These are phyloP conservation scores for Starmerella bombi DNA, from an alignment of 805 yeast genomes.

Conservation along the genomic window DNA sequence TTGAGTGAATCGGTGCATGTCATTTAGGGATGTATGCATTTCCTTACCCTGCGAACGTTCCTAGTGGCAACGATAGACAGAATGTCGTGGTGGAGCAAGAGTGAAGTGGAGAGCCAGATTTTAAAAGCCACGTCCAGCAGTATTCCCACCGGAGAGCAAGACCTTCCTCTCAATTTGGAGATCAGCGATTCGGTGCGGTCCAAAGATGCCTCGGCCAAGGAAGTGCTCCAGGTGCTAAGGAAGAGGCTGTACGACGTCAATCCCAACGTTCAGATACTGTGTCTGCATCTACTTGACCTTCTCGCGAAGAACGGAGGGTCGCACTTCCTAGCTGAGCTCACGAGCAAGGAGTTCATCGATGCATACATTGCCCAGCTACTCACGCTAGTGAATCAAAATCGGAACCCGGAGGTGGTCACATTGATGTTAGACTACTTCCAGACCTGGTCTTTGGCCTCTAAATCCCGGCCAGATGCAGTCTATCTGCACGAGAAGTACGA, in stretches of 20 bases:
- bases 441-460: conserved; percentile 65
- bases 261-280: conserved; percentile 66
- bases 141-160: conserved; percentile 86
- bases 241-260: conserved; percentile 56
- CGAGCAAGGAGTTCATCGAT: conserved; percentile 77
- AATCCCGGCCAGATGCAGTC: conserved; percentile 48
- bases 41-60: no score
- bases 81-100: conserved; percentile 30
- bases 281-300: conserved; percentile 66
- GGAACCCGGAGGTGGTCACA: conserved; percentile 43
- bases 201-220: conserved; percentile 62
- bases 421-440: conserved; percentile 53
- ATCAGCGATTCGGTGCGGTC: conserved; percentile 77
- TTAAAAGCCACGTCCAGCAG: conserved; percentile 42
- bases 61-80: no score
- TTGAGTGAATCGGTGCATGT: no score
- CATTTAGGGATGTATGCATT: no score
- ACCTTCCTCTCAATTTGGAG: conserved; percentile 57
- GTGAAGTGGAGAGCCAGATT: conserved; percentile 46
- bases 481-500: conserved; percentile 53
- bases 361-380: conserved; percentile 54
- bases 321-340: conserved; percentile 66
- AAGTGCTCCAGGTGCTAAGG: conserved; percentile 74
- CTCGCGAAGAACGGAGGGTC: conserved; percentile 88
- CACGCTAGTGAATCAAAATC: conserved; percentile 28